Evolutionary conservation across 306 rosid genomes (phyloP).

Genomic region (Phaseolus lunatus): DNA sequence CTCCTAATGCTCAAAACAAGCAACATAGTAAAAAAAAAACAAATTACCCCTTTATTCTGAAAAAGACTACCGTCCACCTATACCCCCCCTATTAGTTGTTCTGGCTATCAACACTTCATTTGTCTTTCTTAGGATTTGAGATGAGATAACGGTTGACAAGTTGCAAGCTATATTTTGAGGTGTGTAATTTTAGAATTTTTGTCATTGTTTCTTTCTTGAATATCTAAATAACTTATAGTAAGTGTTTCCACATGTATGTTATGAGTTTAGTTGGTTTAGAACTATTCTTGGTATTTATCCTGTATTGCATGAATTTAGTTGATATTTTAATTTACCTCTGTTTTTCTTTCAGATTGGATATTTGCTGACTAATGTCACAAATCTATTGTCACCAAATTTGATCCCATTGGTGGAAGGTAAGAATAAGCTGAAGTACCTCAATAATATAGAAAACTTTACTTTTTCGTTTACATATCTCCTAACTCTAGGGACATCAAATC

Average conservation of each 20-base stretch:
- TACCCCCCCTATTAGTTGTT: not conserved
- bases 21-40: not conserved
- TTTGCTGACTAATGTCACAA: slow-evolving; percentile 50
- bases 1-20: not conserved
- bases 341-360: slow-evolving; percentile 57
- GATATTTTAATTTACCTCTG: slow-evolving; percentile 32
- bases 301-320: no score
- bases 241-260: slow-evolving; percentile 10
- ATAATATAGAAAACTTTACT: not conserved
- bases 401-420: slow-evolving; percentile 64
- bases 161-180: not conserved
- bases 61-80: not conserved
- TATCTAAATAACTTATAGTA: not conserved
- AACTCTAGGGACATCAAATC: not conserved
- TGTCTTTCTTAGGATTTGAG: slow-evolving; percentile 19
- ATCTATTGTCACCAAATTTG: slow-evolving; percentile 42
- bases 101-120: not conserved
- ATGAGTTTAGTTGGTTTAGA: not conserved
- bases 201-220: not conserved
- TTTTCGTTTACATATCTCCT: not conserved
- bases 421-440: slow-evolving; percentile 14
- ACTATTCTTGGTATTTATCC: no score
- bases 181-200: not conserved
- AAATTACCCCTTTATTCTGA: not conserved
- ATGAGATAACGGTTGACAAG: not conserved